Evolutionary conservation across 805 yeast genomes (phyloP).

Genomic region (Lachancea sp.): DNA sequence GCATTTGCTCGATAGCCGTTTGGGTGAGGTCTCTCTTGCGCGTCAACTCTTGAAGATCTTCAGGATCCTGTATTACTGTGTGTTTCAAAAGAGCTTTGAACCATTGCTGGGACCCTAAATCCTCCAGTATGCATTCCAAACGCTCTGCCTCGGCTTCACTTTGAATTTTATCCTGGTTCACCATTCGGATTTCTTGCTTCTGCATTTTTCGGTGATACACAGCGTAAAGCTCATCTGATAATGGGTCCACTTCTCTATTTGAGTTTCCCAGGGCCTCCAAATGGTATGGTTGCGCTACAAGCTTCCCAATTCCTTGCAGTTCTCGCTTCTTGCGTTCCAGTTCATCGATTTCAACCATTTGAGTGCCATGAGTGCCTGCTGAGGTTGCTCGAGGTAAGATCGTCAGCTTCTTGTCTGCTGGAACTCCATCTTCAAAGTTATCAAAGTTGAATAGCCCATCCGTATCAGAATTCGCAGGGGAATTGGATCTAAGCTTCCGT

Average conservation of each 20-base stretch:
- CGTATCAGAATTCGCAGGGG: slow-evolving; percentile 10
- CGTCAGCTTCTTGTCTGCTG: slow-evolving; percentile 15
- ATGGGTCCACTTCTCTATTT: slow-evolving; percentile 41
- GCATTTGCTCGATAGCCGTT: slow-evolving; percentile 40
- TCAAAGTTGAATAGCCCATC: slow-evolving; percentile 36
- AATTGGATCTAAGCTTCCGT: slow-evolving; percentile 11
- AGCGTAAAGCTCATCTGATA: slow-evolving; percentile 40
- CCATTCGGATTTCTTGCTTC: slow-evolving; percentile 58
- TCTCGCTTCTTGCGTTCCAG: slow-evolving; percentile 2
- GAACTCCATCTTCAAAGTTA: slow-evolving; percentile 20
- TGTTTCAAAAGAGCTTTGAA: slow-evolving; percentile 38
- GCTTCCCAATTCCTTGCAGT: slow-evolving; percentile 20
- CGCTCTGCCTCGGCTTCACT: slow-evolving; percentile 53
- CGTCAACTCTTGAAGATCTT: slow-evolving; percentile 45
- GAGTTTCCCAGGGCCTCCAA: background rate
- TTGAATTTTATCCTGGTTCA: slow-evolving; percentile 42
- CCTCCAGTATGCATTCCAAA: slow-evolving; percentile 36
- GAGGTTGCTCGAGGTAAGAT: slow-evolving; percentile 4
- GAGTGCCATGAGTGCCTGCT: background rate
- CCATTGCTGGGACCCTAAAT: slow-evolving; percentile 46
- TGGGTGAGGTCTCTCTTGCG: slow-evolving; percentile 41
- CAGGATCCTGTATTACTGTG: slow-evolving; percentile 44
- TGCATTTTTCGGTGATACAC: slow-evolving; percentile 54
- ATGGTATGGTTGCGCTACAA: slow-evolving; percentile 12
- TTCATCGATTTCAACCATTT: background rate